Conservation (phyloP, 805 yeast species). For the Tetrapisispora fleetii region DNA sequence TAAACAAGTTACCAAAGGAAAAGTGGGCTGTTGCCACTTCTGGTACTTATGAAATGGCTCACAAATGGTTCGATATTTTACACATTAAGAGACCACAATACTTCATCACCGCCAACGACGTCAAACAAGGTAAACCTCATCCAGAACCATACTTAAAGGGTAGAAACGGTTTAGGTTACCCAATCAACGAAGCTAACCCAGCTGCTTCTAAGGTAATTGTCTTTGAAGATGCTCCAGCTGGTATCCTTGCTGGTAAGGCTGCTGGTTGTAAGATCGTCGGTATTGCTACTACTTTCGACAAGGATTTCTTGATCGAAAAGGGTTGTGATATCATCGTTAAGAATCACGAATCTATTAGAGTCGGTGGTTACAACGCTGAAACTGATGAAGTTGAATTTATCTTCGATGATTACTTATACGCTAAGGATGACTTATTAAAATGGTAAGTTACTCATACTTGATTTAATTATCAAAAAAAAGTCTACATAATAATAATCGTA, state of each 20-base stretch:
- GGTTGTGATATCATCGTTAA: conserved; percentile 80
- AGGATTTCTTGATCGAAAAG: conserved; percentile 55
- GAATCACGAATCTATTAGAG: conserved; percentile 53
- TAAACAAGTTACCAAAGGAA: conserved; percentile 42
- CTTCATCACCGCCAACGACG: conserved; percentile 77
- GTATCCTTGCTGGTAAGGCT: conserved; percentile 70
- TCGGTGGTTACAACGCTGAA: conserved; percentile 42
- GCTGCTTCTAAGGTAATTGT: conserved; percentile 42
- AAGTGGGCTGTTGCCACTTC: conserved; percentile 86
- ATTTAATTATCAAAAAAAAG: not conserved
- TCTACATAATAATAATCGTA: not conserved
- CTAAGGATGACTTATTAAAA: conserved; percentile 28
- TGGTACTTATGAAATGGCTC: conserved; percentile 69
- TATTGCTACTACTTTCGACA: conserved; percentile 68
- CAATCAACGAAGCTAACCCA: conserved; percentile 29
- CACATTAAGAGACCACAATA: conserved; percentile 53
- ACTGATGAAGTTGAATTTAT: conserved; percentile 31
- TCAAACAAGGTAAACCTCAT: conserved; percentile 71
- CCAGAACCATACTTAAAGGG: conserved; percentile 73
- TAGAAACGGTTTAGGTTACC: conserved; percentile 31
- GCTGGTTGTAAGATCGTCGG: conserved; percentile 81
- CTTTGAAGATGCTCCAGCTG: conserved; percentile 87
- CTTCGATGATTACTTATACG: conserved; percentile 32
- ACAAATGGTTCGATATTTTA: conserved; percentile 66
- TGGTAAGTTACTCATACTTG: conserved; percentile 17